Base-by-base conservation (phyloP, 2,329 filamentous ascomycete species). In the Iodosphaeria phyllophila region DNA sequence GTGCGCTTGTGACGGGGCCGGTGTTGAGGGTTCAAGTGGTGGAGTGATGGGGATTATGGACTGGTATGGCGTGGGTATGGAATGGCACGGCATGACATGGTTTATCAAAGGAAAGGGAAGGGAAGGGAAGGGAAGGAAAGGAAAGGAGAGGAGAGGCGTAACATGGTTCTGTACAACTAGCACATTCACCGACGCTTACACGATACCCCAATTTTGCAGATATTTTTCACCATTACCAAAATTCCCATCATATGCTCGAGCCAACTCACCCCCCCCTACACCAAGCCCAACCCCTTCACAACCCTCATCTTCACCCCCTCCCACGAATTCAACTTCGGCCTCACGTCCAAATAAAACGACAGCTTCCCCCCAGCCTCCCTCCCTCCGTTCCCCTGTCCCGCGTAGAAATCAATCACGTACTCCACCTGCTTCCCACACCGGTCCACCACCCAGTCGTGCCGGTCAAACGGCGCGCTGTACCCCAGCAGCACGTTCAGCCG, bases 371-470 rank as follows among this genome's bases (percentile, higher is more conserved):
- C 43, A 16, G 44, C 42, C 3, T 52, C 50, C 5, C 63, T 56
- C 0, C 89, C 89, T n/a, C n/a, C n/a, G n/a, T n/a, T n/a, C n/a
- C n/a, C n/a, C n/a, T n/a, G n/a, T n/a, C n/a, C n/a, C 5, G 82
- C 72, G 45, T 98, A 98, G 41, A 98, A 98, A 51, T 98, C 89
- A 48, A 98, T 98, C 19, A 98, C 76, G 46, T 98, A 98, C 40
- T 95, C 89, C 24, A 98, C 56, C 41, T 68, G 69, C 12, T 60
- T 74, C 16, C 78, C 86, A 44, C 89, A 95, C 25, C 89, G 64
- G 51, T 98, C 84, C 18, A 98, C 74, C 13, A 93, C 72, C 89
- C 89, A 98, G 49, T 98, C 89, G 48, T 98, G 89, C 15, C 89
- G 63, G 52, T 98, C 89, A 49, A 98, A 98, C 2, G 89, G 89